Evolutionary conservation across 768 basidiomycete genomes (phyloP), one percentile per base, ranked within the genome.

Genomic region (Amanita polypyramis): DNA sequence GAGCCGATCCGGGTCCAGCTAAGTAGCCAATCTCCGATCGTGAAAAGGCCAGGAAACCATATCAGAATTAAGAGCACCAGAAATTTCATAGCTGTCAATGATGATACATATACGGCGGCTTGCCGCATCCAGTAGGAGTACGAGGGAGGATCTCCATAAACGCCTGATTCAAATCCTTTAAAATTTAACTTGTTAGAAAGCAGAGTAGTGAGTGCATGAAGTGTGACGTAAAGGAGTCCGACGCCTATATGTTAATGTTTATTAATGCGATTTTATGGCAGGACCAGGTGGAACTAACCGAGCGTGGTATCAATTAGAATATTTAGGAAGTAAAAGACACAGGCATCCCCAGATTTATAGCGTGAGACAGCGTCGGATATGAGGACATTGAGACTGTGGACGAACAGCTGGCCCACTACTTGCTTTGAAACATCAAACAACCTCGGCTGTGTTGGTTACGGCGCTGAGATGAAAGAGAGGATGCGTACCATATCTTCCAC

Each of bases 361-460:
- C 78, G 67, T 1, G 92, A 90, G 20, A 83, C 79, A 27, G 90
- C 55, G 56, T 79, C 79, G 21, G 92, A 92, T 43, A 90, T 78
- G 30, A 91, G 66, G 17, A 92, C 74, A 60, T 93, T 93, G 36
- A 77, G 68, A 2, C 75, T 76, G 58, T 93, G 89, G 3, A 92
- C 79, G 57, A 87, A 84, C 69, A 84, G 71, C 58, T 88, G 85
- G 39, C 89, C 95, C 11, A 86, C 73, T 46, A 96, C 68, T 69
- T 97, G 94, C 62, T 96, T 96, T 2, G 82, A 84, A 4, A 96
- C 86, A 57, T 96, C 93, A 62, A 88, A 92, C n/a, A 86, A 60
- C 91, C 88, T 91, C 42, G 37, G 23, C 46, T 23, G 27, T 32
- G 34, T 54, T 19, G 17, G 23, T 32, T 4, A 27, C 14, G 11